Percentiles rank a stretch among this genome's conserved stretches.
Evolutionary conservation across 768 basidiomycete genomes (phyloP).

Genomic region (Floccularia luteovirens): DNA sequence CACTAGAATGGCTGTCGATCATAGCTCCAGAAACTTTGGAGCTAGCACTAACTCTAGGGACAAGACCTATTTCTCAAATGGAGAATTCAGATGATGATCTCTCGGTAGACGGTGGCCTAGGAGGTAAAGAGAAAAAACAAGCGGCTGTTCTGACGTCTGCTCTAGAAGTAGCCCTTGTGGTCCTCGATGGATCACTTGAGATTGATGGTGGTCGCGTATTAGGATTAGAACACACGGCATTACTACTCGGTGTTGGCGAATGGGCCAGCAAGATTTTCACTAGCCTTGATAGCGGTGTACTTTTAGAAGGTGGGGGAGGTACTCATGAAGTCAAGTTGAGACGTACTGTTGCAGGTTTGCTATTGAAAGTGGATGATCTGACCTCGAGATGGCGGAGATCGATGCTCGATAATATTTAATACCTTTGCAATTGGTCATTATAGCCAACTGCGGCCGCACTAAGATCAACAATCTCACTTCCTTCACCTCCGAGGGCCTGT

Average conservation of each 20-base stretch:
- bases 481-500: no score
- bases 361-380: constrained; percentile 64
- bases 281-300: constrained; percentile 56
- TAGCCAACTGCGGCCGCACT: no score
- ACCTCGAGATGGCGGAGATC: constrained; percentile 20
- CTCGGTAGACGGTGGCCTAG: constrained; percentile 21
- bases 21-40: constrained; percentile 80
- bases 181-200: constrained; percentile 69
- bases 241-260: constrained; percentile 67
- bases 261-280: constrained; percentile 73
- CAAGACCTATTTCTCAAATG: constrained; percentile 45
- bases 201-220: constrained; percentile 72
- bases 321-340: constrained; percentile 51
- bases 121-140: constrained; percentile 38
- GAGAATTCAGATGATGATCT: constrained; percentile 26
- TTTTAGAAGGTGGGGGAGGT: constrained; percentile 58
- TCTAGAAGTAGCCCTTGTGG: constrained; percentile 70
- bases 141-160: constrained; percentile 69
- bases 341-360: constrained; percentile 70
- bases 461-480: no score
- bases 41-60: constrained; percentile 74
- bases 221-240: constrained; percentile 64
- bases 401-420: constrained; percentile 6
- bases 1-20: constrained; percentile 73
- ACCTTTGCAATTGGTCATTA: no score